These are phyloP conservation scores for Crucibulum laeve DNA, from an alignment of 768 basidiomycete genomes.

Conservation along the genomic window DNA sequence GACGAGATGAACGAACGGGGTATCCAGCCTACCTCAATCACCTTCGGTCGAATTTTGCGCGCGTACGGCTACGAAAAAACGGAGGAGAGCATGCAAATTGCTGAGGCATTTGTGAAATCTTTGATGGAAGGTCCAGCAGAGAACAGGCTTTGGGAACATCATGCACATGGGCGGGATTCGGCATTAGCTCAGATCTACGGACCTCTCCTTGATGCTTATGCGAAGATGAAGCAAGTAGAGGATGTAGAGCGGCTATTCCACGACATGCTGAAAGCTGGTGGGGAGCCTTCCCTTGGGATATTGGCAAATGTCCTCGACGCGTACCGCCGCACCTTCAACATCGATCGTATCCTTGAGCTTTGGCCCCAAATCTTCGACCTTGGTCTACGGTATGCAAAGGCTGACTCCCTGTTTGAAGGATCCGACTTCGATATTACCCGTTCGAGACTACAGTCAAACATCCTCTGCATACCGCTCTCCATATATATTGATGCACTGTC, in stretches of 20 bases:
- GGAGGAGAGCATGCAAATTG: slow-evolving; percentile 49
- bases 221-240: slow-evolving; percentile 33
- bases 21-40: slow-evolving; percentile 63
- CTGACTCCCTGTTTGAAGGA: background rate
- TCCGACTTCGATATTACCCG: slow-evolving; percentile 16
- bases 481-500: slow-evolving; percentile 79
- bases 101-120: slow-evolving; percentile 59
- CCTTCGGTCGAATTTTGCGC: slow-evolving; percentile 63
- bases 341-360: slow-evolving; percentile 49
- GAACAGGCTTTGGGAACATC: slow-evolving; percentile 33
- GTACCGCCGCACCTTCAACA: slow-evolving; percentile 57
- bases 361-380: slow-evolving; percentile 69
- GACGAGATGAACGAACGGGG: slow-evolving; percentile 66
- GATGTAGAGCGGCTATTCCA: slow-evolving; percentile 56
- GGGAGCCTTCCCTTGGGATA: slow-evolving; percentile 51
- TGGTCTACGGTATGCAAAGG: slow-evolving; percentile 21
- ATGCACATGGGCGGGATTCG: slow-evolving; percentile 28
- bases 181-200: slow-evolving; percentile 53
- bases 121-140: slow-evolving; percentile 34
- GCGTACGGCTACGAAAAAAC: slow-evolving; percentile 51
- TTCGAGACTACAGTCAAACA: slow-evolving; percentile 30
- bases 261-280: slow-evolving; percentile 49
- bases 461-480: slow-evolving; percentile 76
- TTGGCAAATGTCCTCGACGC: slow-evolving; percentile 67
- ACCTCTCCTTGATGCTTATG: slow-evolving; percentile 56